Evolutionary conservation across 345 rosid genomes (phyloP).

Genomic region (Populus euphratica): DNA sequence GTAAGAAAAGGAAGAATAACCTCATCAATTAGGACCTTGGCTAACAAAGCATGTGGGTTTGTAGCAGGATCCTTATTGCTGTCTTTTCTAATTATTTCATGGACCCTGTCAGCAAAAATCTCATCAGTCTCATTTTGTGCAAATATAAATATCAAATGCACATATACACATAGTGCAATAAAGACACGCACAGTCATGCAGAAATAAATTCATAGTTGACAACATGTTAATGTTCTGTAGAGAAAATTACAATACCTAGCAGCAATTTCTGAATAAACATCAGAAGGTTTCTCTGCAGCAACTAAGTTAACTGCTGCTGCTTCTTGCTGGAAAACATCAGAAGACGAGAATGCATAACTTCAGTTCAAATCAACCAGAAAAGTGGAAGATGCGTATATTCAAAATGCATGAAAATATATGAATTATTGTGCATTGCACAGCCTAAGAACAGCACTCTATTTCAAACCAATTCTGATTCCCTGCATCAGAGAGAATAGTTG

Average conservation of each 20-base stretch:
- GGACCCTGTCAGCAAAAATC: slow-evolving; percentile 55
- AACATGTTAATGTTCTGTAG: neutral
- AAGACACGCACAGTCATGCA: neutral
- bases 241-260: slow-evolving; percentile 50
- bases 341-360: slow-evolving; percentile 16
- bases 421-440: neutral
- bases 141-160: neutral
- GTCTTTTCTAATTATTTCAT: slow-evolving; percentile 77
- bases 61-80: slow-evolving; percentile 71
- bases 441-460: neutral
- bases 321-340: slow-evolving; percentile 56
- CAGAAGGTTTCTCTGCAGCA: slow-evolving; percentile 79
- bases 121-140: slow-evolving; percentile 7
- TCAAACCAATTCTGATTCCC: neutral
- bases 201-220: neutral
- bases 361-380: slow-evolving; percentile 11
- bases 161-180: neutral
- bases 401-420: neutral
- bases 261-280: slow-evolving; percentile 94
- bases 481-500: neutral
- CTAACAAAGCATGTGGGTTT: slow-evolving; percentile 66
- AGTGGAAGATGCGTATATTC: neutral
- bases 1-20: slow-evolving; percentile 35
- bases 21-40: slow-evolving; percentile 78
- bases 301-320: slow-evolving; percentile 96